phyloP scores from a whole-genome alignment of 1,139 yeast species.

The Saccharomyces pastorianus region DNA sequence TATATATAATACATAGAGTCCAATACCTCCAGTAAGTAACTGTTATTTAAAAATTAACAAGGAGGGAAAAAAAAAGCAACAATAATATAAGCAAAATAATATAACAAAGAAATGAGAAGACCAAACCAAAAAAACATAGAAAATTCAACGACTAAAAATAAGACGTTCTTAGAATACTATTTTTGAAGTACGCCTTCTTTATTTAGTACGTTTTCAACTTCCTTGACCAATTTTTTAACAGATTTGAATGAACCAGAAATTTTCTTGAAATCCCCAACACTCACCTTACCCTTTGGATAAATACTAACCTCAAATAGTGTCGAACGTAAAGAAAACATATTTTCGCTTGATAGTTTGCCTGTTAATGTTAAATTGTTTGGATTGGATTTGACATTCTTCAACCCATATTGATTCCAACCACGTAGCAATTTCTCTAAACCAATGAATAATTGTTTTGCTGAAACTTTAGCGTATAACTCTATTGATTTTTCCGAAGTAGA shows the following conservation, averaged over 20 bases:
- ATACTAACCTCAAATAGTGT: conserved; percentile 56
- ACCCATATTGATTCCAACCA: conserved; percentile 67
- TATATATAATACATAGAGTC: neutral
- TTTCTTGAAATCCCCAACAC: conserved; percentile 48
- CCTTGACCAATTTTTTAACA: conserved; percentile 47
- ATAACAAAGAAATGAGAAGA: neutral
- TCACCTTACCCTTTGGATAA: conserved; percentile 33
- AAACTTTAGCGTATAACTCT: conserved; percentile 27
- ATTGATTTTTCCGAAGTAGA: conserved; percentile 19
- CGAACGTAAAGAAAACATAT: conserved; percentile 54
- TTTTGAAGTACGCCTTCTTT: conserved; percentile 34
- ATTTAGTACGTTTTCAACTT: conserved; percentile 39
- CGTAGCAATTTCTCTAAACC: conserved; percentile 55
- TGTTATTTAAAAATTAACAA: neutral
- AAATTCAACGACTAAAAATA: too few species aligned
- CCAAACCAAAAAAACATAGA: too few species aligned
- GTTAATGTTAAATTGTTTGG: conserved; percentile 40
- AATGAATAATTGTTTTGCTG: conserved; percentile 45
- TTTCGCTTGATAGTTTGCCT: conserved; percentile 54
- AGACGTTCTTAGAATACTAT: neutral
- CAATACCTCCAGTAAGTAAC: neutral
- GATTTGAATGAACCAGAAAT: conserved; percentile 64
- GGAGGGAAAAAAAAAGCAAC: neutral
- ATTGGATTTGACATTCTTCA: conserved; percentile 47
- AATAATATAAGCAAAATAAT: neutral